Evolutionary conservation across 129 eudicot genomes (phyloP), one percentile per base, ranked within the genome.

Genomic region (Flaveria ramosissima): DNA sequence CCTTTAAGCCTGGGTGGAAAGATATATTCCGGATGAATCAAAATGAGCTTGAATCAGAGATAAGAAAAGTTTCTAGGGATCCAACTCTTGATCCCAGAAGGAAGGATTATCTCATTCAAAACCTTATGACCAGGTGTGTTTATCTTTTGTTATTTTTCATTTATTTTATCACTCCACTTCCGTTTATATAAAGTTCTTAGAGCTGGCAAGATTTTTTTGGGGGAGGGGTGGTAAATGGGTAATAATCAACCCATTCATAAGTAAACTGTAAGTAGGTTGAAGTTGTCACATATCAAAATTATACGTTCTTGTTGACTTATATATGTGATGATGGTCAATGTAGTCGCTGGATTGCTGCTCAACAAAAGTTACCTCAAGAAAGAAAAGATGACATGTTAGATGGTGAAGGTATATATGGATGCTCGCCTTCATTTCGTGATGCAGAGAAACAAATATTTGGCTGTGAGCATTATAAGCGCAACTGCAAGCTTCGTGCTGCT

Each of bases 1-100:
- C 97, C 43, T 95, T 95, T 75, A 95, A 91, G 87, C 99, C 99
- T 73, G 99, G 99, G 68, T 95, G 99, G 99, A 91, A 95, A 78
- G 99, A 95, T 80, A 95, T 95, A 20, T 95, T 95, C 76, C 84
- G 99, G 36, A 95, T 95, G 99, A 95, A 95, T 78, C 97, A 95
- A 85, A 95, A 85, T 81, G 99, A 95, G 86, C 99, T 95, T 26
- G 99, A 95, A 76, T 91, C 97, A 19, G 99, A 95, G 88, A 95
- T 95, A 77, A 86, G 97, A 84, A 91, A 91, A 85, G 99, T 95
- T 46, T 95, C 99, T 72, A 90, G 97, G 57, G 99, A 95, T 85
- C 82, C 96, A 62, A 84, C 94, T 79, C 99, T 95, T 83, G 99
- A 95, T 89, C 99, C 99, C 65, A 89, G 99, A 82, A 91, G 99